Base-by-base conservation (phyloP, 495 filamentous ascomycete species). In the Sordaria brevicollis region DNA sequence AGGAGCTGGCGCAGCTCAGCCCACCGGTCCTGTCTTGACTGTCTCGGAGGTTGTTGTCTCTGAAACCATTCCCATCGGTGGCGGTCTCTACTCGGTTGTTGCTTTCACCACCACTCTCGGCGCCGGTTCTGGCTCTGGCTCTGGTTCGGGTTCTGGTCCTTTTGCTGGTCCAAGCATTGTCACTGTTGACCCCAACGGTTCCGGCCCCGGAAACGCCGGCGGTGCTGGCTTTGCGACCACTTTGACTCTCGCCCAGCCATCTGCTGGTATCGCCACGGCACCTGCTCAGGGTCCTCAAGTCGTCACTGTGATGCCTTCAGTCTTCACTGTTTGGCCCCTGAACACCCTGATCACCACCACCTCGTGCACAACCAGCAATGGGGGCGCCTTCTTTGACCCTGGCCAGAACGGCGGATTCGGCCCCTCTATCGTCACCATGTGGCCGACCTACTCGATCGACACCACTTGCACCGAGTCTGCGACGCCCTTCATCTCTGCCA, bases 11-110 rank as follows among this genome's bases (percentile, higher is more conserved):
- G 29, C 21, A 36, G 49, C 35, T 71, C 66, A 31, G 13, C 19
- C 33, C n/a, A 68, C 37, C 5, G 33, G 68, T 5, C 70, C 66
- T 71, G 43, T 67, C 37, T 37, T 73, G 15, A 15, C 67, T 4
- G 75, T 77, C 13, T 76, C 76, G 2, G 65, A 71, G 4, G 66
- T 76, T 29, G 76, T 76, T 1, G 33, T 78, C 34, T 76, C 49
- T 5, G 67, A 78, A 41, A 76, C 75, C 1, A 38, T 78, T 5
- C 69, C 74, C 8, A 31, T 77, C 19, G 75, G 74, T 7, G 35
- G 67, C 19, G 73, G 74, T n/a, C 71, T 71, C 5, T 71, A 68
- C 65, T 72, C 72, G 0, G 41, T 73, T 5, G 41, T 76, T 29
- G 71, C 65, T 5, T 41, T 75, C 13, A 77, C 72, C 10, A 74